phyloP scores from a whole-genome alignment of 768 basidiomycete species.

The Inosperma sp. region DNA sequence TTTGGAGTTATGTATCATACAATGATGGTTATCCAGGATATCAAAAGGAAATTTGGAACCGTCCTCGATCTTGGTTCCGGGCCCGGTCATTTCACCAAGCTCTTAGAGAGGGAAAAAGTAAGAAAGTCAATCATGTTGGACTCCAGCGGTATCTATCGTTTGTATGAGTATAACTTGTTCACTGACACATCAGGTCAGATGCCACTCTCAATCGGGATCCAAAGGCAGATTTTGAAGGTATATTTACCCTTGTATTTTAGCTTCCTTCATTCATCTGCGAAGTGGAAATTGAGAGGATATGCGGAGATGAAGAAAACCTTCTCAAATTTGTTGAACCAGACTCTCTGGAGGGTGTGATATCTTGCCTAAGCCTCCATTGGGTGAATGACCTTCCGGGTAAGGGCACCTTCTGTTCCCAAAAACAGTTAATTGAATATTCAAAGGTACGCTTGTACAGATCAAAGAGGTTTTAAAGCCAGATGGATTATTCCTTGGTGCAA shows the following conservation, averaged over 20 bases:
- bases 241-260: slow-evolving; percentile 11
- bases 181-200: slow-evolving; percentile 39
- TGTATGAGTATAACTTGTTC: background rate
- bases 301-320: slow-evolving; percentile 81
- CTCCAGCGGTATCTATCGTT: slow-evolving; percentile 59
- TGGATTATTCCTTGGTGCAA: slow-evolving; percentile 90
- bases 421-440: background rate
- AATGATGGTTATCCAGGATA: slow-evolving; percentile 57
- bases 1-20: background rate
- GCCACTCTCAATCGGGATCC: slow-evolving; percentile 70
- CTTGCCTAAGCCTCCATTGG: slow-evolving; percentile 93
- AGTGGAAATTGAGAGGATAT: slow-evolving; percentile 72
- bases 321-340: slow-evolving; percentile 58
- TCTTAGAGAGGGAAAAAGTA: slow-evolving; percentile 64
- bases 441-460: slow-evolving; percentile 84
- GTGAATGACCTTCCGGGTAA: slow-evolving; percentile 93
- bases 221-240: slow-evolving; percentile 79
- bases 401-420: slow-evolving; percentile 12
- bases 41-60: slow-evolving; percentile 75
- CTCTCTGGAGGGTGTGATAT: slow-evolving; percentile 89
- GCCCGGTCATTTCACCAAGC: slow-evolving; percentile 85
- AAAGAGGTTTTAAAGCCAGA: slow-evolving; percentile 81
- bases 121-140: slow-evolving; percentile 82
- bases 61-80: slow-evolving; percentile 89
- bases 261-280: slow-evolving; percentile 5